phyloP scores from a whole-genome alignment of 2,329 filamentous ascomycete genomes.

The Sarocladium kiliense region DNA sequence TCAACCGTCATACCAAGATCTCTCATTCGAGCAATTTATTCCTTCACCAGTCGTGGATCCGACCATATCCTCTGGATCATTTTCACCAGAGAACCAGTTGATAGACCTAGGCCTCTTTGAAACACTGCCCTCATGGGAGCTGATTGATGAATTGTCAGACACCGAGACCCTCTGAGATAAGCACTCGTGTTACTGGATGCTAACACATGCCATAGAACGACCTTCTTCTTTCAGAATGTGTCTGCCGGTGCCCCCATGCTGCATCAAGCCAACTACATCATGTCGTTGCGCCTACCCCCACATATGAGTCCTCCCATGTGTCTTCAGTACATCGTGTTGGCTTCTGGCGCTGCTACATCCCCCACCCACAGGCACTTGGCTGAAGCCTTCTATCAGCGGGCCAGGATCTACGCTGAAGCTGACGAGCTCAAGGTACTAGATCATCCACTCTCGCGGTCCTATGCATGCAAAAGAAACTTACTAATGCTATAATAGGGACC shows the following conservation, averaged over 20 bases:
- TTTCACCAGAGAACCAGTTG: conserved; percentile 9
- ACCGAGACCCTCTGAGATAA: not conserved
- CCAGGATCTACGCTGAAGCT: conserved; percentile 72
- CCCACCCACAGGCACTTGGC: conserved; percentile 65
- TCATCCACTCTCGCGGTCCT: not conserved
- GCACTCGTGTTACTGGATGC: not conserved
- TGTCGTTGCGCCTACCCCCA: conserved; percentile 62
- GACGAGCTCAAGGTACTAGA: conserved; percentile 66
- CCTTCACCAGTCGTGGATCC: conserved; percentile 13
- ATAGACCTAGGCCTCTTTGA: conserved; percentile 23
- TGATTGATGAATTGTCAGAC: conserved; percentile 22
- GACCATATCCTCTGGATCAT: not conserved
- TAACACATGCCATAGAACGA: conserved; percentile 5
- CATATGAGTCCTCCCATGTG: conserved; percentile 73
- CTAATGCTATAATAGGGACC: not conserved
- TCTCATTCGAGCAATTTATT: conserved; percentile 1
- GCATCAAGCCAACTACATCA: conserved; percentile 66
- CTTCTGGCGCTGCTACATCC: conserved; percentile 61
- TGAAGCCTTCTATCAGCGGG: conserved; percentile 72
- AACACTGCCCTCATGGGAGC: conserved; percentile 19
- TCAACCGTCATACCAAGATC: not conserved
- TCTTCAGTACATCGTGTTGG: conserved; percentile 78
- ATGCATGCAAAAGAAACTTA: too few species aligned
- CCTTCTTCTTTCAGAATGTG: conserved; percentile 64
- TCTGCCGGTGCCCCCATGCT: conserved; percentile 68